phyloP scores from a whole-genome alignment of 805 yeast genomes.

The Dipodascopsis uninucleata region DNA sequence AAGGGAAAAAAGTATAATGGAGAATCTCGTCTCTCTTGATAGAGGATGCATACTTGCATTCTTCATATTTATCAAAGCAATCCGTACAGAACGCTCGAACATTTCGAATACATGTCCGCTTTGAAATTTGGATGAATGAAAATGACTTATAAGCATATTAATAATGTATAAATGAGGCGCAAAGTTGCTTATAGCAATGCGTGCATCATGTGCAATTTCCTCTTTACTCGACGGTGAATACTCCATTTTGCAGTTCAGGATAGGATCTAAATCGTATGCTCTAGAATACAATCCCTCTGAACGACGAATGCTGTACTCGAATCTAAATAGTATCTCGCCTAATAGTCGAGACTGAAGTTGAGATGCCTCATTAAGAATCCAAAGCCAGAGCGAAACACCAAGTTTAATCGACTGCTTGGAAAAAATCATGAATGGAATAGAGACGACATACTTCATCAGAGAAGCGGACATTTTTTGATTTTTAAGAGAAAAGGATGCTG shows the following conservation, averaged over 20 bases:
- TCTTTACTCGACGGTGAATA: conserved; percentile 78
- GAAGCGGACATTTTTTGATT: conserved; percentile 29
- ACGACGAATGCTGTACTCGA: conserved; percentile 62
- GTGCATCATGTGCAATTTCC: conserved; percentile 51
- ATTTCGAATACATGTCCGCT: conserved; percentile 65
- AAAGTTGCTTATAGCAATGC: conserved; percentile 45
- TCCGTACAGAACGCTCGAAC: conserved; percentile 54
- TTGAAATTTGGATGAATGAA: conserved; percentile 72
- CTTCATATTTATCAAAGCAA: conserved; percentile 49
- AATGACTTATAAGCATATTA: conserved; percentile 65
- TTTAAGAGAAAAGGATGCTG: conserved; percentile 42
- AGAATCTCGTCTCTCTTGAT: conserved; percentile 71
- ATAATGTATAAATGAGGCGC: conserved; percentile 71
- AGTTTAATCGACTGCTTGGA: conserved; percentile 56
- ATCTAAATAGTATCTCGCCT: conserved; percentile 62
- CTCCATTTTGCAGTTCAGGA: conserved; percentile 77
- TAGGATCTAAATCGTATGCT: conserved; percentile 35
- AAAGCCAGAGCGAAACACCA: conserved; percentile 76
- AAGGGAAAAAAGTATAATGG: conserved; percentile 63
- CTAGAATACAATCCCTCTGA: conserved; percentile 61
- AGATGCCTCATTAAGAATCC: conserved; percentile 65
- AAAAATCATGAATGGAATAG: conserved; percentile 66
- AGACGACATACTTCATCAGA: conserved; percentile 44
- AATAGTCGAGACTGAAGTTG: conserved; percentile 56
- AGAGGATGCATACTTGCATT: conserved; percentile 79